These are phyloP conservation scores for Globisporangium rhizosaccharum DNA, from an alignment of 352 stramenopile species.

Conservation along the genomic window DNA sequence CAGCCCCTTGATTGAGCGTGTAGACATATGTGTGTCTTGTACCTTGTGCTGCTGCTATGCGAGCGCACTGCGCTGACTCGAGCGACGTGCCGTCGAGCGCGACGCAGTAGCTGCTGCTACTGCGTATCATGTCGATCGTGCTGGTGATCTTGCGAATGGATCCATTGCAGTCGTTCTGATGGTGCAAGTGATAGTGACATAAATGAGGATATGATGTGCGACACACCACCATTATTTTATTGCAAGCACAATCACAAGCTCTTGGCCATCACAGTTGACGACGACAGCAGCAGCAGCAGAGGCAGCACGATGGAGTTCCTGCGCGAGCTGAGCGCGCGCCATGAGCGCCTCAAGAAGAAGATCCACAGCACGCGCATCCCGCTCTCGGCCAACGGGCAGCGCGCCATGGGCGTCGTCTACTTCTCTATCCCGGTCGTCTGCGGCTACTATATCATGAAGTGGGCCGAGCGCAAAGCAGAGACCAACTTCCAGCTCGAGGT, in stretches of 20 bases:
- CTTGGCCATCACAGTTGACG: not conserved
- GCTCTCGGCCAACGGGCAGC: conserved; percentile 82
- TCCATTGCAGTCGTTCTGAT: no score
- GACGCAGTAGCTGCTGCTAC: conserved; percentile 7
- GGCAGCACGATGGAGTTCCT: conserved; percentile 62
- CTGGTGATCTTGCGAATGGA: no score
- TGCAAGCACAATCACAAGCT: not conserved
- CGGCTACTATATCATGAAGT: conserved; percentile 92
- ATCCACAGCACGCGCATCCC: conserved; percentile 90
- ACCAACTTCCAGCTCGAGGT: conserved; percentile 76
- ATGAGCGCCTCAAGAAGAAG: conserved; percentile 88
- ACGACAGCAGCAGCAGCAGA: not conserved
- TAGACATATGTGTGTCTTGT: not conserved
- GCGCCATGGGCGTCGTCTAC: conserved; percentile 87
- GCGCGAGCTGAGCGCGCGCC: conserved; percentile 58
- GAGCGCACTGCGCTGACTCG: conserved; percentile 10
- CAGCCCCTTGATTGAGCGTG: no score
- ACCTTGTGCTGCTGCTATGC: conserved; percentile 6
- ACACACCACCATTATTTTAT: no score
- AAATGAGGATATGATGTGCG: no score
- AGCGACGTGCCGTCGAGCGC: conserved; percentile 9
- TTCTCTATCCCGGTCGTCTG: conserved; percentile 85
- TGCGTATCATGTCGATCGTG: not conserved
- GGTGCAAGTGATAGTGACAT: no score
- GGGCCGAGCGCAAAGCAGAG: conserved; percentile 65